Conservation (phyloP, 495 filamentous ascomycete species). For the Aspergillus steynii region DNA sequence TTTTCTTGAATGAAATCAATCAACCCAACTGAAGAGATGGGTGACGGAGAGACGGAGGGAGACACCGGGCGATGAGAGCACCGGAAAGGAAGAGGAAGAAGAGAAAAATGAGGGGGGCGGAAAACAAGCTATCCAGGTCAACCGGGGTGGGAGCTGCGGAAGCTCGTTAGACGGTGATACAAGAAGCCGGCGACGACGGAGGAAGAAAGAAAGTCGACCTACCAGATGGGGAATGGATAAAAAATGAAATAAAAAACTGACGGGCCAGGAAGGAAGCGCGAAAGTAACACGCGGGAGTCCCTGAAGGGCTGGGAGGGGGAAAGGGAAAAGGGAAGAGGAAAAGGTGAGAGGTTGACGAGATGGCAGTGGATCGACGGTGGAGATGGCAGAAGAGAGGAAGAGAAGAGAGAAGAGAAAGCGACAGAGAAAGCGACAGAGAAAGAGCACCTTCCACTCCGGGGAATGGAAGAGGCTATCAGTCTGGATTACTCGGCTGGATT, state of each 20-base stretch:
- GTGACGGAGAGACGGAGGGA: slow-evolving; percentile 1
- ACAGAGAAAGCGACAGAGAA: neutral
- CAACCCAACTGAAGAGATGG: too few species aligned
- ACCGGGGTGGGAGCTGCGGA: slow-evolving; percentile 10
- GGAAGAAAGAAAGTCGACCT: neutral
- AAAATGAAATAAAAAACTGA: neutral
- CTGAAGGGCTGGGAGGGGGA: slow-evolving; percentile 2
- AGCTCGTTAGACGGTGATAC: neutral
- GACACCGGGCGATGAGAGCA: neutral
- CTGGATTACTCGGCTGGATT: too few species aligned
- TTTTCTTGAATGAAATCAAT: neutral
- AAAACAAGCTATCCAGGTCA: slow-evolving; percentile 14
- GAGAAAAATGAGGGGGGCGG: slow-evolving; percentile 5
- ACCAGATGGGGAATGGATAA: neutral
- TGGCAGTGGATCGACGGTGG: neutral
- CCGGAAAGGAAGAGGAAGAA: slow-evolving; percentile 21
- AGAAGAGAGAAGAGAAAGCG: slow-evolving; percentile 21
- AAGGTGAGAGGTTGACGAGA: slow-evolving; percentile 1
- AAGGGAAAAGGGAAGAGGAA: slow-evolving; percentile 3
- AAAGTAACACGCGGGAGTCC: neutral
- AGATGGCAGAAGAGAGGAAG: slow-evolving; percentile 13
- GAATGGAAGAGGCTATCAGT: neutral
- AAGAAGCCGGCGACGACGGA: neutral
- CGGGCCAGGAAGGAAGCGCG: neutral
- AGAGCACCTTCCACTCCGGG: neutral